phyloP scores from a whole-genome alignment of 352 stramenopile species.

The Phytophthora capsici region DNA sequence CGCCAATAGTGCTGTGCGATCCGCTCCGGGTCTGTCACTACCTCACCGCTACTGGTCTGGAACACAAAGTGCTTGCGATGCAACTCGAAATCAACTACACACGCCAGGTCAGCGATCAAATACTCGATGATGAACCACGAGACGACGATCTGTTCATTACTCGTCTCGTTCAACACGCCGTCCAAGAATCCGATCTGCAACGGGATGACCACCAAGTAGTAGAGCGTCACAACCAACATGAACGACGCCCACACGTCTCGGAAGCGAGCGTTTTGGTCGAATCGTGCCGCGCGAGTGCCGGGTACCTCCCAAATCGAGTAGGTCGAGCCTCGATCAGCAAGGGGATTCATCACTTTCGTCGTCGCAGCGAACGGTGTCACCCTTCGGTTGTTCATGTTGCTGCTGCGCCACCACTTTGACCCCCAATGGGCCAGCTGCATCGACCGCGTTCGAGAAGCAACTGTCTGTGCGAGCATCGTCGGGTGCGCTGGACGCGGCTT shows the following conservation, averaged over 20 bases:
- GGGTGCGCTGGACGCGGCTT: constrained; percentile 5
- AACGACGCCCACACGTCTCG: constrained; percentile 53
- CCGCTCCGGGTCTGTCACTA: constrained; percentile 41
- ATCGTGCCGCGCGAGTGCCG: constrained; percentile 2
- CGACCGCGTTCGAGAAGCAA: neutral
- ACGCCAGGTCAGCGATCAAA: constrained; percentile 49
- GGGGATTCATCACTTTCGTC: constrained; percentile 1
- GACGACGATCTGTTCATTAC: constrained; percentile 32
- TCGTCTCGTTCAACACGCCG: constrained; percentile 44
- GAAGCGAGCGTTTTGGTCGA: constrained; percentile 44
- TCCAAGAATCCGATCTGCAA: constrained; percentile 70
- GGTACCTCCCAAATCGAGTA: constrained; percentile 32
- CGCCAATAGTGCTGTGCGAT: constrained; percentile 59
- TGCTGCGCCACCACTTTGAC: too few species aligned
- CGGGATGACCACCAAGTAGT: constrained; percentile 63
- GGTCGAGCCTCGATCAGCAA: neutral
- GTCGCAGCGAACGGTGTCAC: constrained; percentile 16
- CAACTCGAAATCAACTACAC: constrained; percentile 63
- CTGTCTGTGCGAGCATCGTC: constrained; percentile 5
- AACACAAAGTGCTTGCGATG: constrained; percentile 66
- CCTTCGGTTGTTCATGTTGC: too few species aligned
- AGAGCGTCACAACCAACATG: constrained; percentile 64
- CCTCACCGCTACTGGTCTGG: constrained; percentile 43
- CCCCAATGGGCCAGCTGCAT: neutral
- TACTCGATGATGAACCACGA: constrained; percentile 63